Conservation (phyloP, 768 basidiomycete genomes). For the Russula sp. region DNA sequence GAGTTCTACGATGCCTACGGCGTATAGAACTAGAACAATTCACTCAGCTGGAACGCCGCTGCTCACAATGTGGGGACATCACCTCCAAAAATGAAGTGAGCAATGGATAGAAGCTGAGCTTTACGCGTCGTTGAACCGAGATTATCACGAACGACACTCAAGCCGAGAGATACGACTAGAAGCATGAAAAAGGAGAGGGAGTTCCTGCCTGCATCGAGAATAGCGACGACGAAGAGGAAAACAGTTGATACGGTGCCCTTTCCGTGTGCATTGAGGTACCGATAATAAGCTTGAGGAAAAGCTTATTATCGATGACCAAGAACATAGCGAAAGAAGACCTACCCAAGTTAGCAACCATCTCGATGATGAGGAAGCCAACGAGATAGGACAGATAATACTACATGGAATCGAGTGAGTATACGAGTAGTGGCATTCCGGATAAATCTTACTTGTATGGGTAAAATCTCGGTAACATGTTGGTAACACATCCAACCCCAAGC, state of each 20-base stretch:
- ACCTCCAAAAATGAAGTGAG: conserved; percentile 95
- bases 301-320: background rate
- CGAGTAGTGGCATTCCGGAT: background rate
- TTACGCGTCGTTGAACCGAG: conserved; percentile 79
- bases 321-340: conserved; percentile 24
- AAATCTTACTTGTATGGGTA: conserved; percentile 76
- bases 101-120: conserved; percentile 72
- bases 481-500: conserved; percentile 85
- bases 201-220: conserved; percentile 91
- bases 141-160: conserved; percentile 87
- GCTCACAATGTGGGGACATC: conserved; percentile 29
- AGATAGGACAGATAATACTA: conserved; percentile 91
- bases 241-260: conserved; percentile 66
- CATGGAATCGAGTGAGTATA: conserved; percentile 10
- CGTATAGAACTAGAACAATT: conserved; percentile 66
- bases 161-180: conserved; percentile 84
- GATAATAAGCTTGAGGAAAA: conserved; percentile 66
- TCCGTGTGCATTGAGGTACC: conserved; percentile 87
- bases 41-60: background rate
- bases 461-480: conserved; percentile 70
- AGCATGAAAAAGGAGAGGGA: conserved; percentile 94
- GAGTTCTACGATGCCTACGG: conserved; percentile 90
- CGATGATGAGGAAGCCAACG: conserved; percentile 79
- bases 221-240: conserved; percentile 96
- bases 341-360: conserved; percentile 94